phyloP scores from a whole-genome alignment of 495 filamentous ascomycete genomes.

The Neurospora cerealis region DNA sequence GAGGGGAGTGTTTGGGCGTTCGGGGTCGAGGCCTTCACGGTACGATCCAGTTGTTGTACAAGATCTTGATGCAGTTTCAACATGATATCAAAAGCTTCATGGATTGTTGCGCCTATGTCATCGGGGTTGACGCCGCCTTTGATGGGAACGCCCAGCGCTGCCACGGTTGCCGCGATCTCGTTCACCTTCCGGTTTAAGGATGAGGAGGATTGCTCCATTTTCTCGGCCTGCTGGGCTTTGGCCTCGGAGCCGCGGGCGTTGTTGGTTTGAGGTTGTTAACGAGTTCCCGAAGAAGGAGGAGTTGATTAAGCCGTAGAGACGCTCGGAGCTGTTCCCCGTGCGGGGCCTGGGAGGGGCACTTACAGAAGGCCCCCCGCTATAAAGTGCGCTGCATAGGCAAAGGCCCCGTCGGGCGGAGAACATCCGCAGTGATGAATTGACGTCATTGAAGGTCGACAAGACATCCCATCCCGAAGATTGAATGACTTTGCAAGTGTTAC shows the following conservation, averaged over 20 bases:
- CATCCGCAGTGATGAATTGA: no score
- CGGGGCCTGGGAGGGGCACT: not conserved
- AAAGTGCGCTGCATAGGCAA: not conserved
- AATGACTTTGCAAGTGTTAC: not conserved
- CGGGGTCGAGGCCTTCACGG: not conserved
- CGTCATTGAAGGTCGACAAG: not conserved
- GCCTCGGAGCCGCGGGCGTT: not conserved
- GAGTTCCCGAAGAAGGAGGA: not conserved
- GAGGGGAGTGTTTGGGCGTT: not conserved
- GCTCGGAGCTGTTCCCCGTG: not conserved
- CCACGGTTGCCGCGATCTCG: not conserved
- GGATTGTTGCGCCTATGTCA: not conserved
- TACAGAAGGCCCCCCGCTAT: not conserved
- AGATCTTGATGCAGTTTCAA: not conserved
- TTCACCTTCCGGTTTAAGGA: not conserved
- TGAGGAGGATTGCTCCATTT: not conserved
- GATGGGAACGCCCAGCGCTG: not conserved
- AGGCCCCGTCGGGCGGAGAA: no score
- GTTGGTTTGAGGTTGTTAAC: not conserved
- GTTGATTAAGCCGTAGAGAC: not conserved
- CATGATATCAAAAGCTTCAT: not conserved
- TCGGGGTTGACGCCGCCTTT: not conserved
- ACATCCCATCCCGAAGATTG: not conserved
- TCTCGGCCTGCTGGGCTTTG: not conserved
- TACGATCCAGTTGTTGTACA: not conserved